These are phyloP conservation scores for Zymoseptoria pseudotritici DNA, from an alignment of 2,329 filamentous ascomycete species.

Conservation along the genomic window DNA sequence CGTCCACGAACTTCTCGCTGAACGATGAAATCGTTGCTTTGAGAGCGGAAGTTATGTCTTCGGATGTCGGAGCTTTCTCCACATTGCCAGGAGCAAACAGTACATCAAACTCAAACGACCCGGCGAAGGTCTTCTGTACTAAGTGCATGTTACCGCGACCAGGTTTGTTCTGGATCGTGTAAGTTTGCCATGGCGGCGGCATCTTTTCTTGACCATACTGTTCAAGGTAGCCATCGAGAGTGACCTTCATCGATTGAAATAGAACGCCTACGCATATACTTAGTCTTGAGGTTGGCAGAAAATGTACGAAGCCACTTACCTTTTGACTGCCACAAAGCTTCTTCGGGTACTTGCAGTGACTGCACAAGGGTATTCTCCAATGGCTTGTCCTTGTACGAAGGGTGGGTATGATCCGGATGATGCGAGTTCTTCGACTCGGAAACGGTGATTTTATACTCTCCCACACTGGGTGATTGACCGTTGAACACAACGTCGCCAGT, in stretches of 20 bases:
- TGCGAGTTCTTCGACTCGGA: conserved; percentile 62
- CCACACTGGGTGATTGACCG: conserved; percentile 64
- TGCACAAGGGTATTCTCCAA: conserved; percentile 69
- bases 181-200: conserved; percentile 77
- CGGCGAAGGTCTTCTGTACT: conserved; percentile 85
- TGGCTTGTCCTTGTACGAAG: conserved; percentile 60
- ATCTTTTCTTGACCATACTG: conserved; percentile 58
- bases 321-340: conserved; percentile 79
- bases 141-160: conserved; percentile 73
- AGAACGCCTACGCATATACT: conserved; percentile 47
- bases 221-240: conserved; percentile 52
- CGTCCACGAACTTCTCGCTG: conserved; percentile 62
- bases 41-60: conserved; percentile 65
- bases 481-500: conserved; percentile 59
- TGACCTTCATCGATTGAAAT: conserved; percentile 56
- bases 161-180: conserved; percentile 65
- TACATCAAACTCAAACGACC: conserved; percentile 85
- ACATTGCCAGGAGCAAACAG: conserved; percentile 75
- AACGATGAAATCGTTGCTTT: conserved; percentile 60
- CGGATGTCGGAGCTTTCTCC: conserved; percentile 29
- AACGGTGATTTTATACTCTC: conserved; percentile 70
- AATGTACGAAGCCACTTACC: conserved; percentile 39
- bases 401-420: conserved; percentile 52
- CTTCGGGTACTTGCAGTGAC: conserved; percentile 58
- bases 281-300: conserved; percentile 16